These are phyloP conservation scores for Ophiognomonia clavigignenti-juglandacearum DNA, from an alignment of 2,329 filamentous ascomycete genomes.

Conservation along the genomic window DNA sequence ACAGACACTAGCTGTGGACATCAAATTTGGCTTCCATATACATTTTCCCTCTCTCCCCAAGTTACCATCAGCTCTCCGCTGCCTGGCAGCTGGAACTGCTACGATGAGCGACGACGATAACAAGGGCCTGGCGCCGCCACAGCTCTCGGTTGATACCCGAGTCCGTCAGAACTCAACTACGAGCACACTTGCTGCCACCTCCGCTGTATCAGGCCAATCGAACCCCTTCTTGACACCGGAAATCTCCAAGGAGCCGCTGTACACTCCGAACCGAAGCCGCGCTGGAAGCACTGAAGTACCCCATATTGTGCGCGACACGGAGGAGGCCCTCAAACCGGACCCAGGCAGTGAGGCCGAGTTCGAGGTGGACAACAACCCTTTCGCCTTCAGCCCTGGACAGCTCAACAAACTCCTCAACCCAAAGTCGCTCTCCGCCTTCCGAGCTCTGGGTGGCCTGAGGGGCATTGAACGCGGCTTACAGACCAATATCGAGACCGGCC, in stretches of 20 bases:
- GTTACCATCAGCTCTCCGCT: neutral
- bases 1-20: too few species aligned
- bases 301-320: conserved; percentile 15
- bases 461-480: conserved; percentile 78
- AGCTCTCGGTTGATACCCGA: conserved; percentile 9
- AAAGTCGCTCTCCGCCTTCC: conserved; percentile 79
- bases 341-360: conserved; percentile 70
- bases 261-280: conserved; percentile 9
- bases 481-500: conserved; percentile 64
- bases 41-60: neutral
- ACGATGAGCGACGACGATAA: conserved; percentile 2
- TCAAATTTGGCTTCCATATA: too few species aligned
- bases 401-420: conserved; percentile 85
- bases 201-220: conserved; percentile 8
- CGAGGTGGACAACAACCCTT: conserved; percentile 70
- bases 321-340: conserved; percentile 60
- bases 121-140: conserved; percentile 6
- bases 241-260: conserved; percentile 7
- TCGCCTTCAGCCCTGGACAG: conserved; percentile 80
- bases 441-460: conserved; percentile 68
- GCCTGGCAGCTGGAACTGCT: neutral
- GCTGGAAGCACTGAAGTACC: conserved; percentile 4
- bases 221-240: conserved; percentile 15
- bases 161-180: conserved; percentile 7
- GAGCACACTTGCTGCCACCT: conserved; percentile 10